Conservation (phyloP, 495 filamentous ascomycete genomes). For the Penicillium longicatenatum region DNA sequence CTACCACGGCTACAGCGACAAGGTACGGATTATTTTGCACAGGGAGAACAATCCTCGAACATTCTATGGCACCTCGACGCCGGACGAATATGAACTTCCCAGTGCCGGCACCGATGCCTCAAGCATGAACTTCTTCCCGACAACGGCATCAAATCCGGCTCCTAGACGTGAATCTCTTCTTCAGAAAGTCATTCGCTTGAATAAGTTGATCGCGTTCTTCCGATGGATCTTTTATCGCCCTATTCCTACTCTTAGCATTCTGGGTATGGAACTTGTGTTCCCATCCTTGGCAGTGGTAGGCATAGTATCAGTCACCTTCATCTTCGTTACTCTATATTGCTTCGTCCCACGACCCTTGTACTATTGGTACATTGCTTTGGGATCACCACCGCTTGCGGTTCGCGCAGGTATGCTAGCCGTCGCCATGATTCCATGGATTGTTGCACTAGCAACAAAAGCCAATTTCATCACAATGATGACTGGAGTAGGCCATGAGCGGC, state of each 20-base stretch:
- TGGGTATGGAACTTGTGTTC: constrained; percentile 65
- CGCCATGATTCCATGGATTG: constrained; percentile 91
- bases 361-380: constrained; percentile 77
- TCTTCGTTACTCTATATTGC: constrained; percentile 76
- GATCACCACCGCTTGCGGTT: constrained; percentile 87
- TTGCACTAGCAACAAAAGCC: constrained; percentile 87
- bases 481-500: constrained; percentile 86
- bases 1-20: constrained; percentile 87
- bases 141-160: constrained; percentile 44
- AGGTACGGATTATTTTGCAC: constrained; percentile 79
- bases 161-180: constrained; percentile 64
- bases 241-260: constrained; percentile 67
- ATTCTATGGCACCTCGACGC: constrained; percentile 55
- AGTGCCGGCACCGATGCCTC: constrained; percentile 68
- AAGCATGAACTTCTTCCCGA: constrained; percentile 72
- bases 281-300: constrained; percentile 71
- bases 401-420: constrained; percentile 92
- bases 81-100: constrained; percentile 67
- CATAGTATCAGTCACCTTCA: constrained; percentile 62
- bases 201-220: constrained; percentile 73
- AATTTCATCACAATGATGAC: constrained; percentile 85
- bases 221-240: constrained; percentile 86
- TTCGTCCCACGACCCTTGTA: constrained; percentile 85
- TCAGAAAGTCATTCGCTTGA: constrained; percentile 68
- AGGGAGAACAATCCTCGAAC: constrained; percentile 67